Evolutionary conservation across 371 early-diverging fungal species (phyloP), one percentile per base, ranked within the genome.

Genomic region (Syncephalastrum contaminatum): DNA sequence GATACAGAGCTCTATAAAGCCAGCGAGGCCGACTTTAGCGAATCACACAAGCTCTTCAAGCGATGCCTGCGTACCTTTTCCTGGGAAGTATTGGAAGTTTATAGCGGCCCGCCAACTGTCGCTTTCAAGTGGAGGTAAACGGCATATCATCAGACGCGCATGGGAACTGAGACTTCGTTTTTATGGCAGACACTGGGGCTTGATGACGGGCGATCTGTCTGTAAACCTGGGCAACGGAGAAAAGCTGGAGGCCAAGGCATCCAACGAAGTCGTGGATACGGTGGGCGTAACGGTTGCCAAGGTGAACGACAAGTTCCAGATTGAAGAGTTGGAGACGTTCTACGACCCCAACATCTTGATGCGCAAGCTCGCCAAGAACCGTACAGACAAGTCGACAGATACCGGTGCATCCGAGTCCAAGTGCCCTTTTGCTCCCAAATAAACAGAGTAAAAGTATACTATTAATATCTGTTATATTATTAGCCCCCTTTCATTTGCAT

Each of bases 11-110:
- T 75, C 20, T 80, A 80, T 60, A 75, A 73, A 53, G 73, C 80
- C 27, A 80, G 73, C 56, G 75, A 80, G 59, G 63, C 60, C 47
- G 80, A 73, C 36, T 80, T 80, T 48, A 62, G 63, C 22, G 80
- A 80, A 41, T 80, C 80, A 15, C 80, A 80, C 65, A 71, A 75
- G 45, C 64, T 73, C 22, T 80, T 80, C 66, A 80, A 77, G 68
- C 75, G 75, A 45, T 61, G 68, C 24, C 62, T 80, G 45, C 70
- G 80, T 27, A 69, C 76, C 14, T 73, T 75, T 22, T 75, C 77
- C 24, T 80, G 78, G 78, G 77, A 80, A 64, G 75, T 75, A 3
- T 55, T 80, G n/a, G 62, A 75, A 45, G 78, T 77, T 7, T 77
- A 77, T 53, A 69, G 73, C 41, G 78, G 80, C 0, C 80, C 80